Evolutionary conservation across 805 yeast genomes (phyloP), one percentile per base, ranked within the genome.

Genomic region (Kuraishia hungarica): DNA sequence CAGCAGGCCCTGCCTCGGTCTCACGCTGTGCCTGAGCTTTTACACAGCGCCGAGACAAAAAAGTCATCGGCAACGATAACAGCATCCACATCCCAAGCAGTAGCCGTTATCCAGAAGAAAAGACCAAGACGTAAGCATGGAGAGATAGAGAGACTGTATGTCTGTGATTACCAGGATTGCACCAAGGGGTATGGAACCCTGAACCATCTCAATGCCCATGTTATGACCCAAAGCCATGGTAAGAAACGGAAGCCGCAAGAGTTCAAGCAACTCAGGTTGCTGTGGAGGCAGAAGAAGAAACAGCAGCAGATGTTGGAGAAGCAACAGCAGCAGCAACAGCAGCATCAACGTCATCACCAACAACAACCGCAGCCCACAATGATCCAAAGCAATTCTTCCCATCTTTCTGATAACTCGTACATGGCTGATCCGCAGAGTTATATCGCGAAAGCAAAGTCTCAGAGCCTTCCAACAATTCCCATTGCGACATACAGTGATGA

Each of bases 151-250:
- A 72, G 86, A 51, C 60, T 80, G 3, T 81, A 81, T 64, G 69
- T 67, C 22, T 81, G 86, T 63, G 78, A 71, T 53, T 75, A 62
- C 59, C 66, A 67, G 24, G 71, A 70, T 11, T 82, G 86, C 57
- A 66, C 70, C 7, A 82, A 82, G 65, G 77, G 80, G 8, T 81
- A 81, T 61, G 86, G 86, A 15, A 82, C 86, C 3, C 70, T 81
- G 48, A 81, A 82, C 62, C 86, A 81, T 62, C 66, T 81, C 39
- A 81, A 81, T 60, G 81, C 84, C 15, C 86, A 81, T 61, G 78
- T 81, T 43, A 61, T 72, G 1, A 70, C 77, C 58, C 84, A 82
- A 56, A 71, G 70, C 17, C 86, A 81, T 62, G 86, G 86, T 10
- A 66, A 70, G 20, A 81, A 79, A 63, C 70, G 86, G 39, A 67